phyloP scores from a whole-genome alignment of 2,329 filamentous ascomycete species.

The Exutisphaerella laricina region DNA sequence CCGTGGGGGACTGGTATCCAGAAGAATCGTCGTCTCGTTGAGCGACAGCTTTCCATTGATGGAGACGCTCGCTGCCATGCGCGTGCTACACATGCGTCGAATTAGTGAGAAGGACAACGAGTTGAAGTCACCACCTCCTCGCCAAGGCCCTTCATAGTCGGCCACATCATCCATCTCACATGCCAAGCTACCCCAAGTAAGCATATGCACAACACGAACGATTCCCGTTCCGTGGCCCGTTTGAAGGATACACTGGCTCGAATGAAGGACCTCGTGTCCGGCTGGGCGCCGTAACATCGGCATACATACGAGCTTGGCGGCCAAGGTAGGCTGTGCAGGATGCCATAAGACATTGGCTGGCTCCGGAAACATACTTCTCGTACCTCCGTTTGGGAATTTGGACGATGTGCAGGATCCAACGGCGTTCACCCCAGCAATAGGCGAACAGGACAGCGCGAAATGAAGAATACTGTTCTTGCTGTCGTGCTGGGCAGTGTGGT shows the following conservation, averaged over 20 bases:
- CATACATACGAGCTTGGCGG: not conserved
- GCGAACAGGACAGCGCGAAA: not conserved
- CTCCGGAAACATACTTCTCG: not conserved
- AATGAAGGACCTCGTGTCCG: not conserved
- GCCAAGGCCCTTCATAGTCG: too few relatives aligned
- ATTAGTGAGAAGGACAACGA: not conserved
- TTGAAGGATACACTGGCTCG: not conserved
- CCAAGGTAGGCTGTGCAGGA: not conserved
- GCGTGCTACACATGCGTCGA: not conserved
- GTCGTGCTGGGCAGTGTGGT: not conserved
- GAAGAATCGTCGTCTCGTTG: too few relatives aligned
- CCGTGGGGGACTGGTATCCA: too few relatives aligned
- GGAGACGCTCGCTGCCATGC: not conserved
- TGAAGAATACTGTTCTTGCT: not conserved
- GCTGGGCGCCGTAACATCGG: not conserved
- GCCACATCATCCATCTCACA: not conserved
- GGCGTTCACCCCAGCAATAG: not conserved
- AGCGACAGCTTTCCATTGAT: not conserved
- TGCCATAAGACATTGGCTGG: not conserved
- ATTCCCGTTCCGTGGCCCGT: not conserved
- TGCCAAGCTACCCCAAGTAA: not conserved
- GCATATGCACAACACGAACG: not conserved
- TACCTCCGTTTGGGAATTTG: not conserved
- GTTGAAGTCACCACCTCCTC: too few relatives aligned
- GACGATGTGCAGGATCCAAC: not conserved